These are phyloP conservation scores for Neurospora sp. DNA, from an alignment of 495 filamentous ascomycete genomes.

Conservation along the genomic window DNA sequence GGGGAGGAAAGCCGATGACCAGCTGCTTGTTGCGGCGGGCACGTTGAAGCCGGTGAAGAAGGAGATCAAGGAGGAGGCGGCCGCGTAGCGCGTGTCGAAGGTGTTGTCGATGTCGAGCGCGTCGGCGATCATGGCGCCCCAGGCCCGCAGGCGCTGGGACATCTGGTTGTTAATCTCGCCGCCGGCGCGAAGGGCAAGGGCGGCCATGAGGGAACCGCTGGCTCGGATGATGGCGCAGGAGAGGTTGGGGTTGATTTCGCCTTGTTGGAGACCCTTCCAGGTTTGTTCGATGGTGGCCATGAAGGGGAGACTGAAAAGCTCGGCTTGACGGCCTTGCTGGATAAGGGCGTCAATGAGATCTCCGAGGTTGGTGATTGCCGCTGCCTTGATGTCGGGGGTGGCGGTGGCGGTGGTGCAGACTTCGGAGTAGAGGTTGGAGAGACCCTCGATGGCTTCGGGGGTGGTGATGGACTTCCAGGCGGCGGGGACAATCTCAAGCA, in stretches of 20 bases:
- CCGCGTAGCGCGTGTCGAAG: conserved; percentile 55
- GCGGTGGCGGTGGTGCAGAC: conserved; percentile 8
- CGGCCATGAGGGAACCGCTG: conserved; percentile 34
- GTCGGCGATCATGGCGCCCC: conserved; percentile 35
- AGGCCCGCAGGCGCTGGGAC: conserved; percentile 20
- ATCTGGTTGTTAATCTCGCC: conserved; percentile 1
- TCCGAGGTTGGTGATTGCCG: conserved; percentile 27
- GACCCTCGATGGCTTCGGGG: neutral
- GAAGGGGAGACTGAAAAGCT: neutral
- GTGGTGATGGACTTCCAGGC: conserved; percentile 11
- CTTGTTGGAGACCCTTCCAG: conserved; percentile 22
- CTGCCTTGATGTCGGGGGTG: conserved; percentile 26
- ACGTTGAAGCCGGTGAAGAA: conserved; percentile 14
- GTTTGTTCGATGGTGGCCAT: conserved; percentile 16
- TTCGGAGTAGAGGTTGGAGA: conserved; percentile 18
- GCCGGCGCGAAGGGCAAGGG: conserved; percentile 1
- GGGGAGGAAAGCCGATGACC: conserved; percentile 24
- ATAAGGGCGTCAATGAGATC: conserved; percentile 21
- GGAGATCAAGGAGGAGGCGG: conserved; percentile 29
- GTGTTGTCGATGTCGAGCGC: conserved; percentile 37
- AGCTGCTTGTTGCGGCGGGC: neutral
- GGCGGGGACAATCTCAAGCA: conserved; percentile 20
- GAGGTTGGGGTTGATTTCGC: conserved; percentile 31
- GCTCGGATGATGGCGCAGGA: conserved; percentile 32
- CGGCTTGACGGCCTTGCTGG: neutral